Evolutionary conservation across 2,329 filamentous ascomycete species (phyloP).

Genomic region (Aspergillus fijiensis): DNA sequence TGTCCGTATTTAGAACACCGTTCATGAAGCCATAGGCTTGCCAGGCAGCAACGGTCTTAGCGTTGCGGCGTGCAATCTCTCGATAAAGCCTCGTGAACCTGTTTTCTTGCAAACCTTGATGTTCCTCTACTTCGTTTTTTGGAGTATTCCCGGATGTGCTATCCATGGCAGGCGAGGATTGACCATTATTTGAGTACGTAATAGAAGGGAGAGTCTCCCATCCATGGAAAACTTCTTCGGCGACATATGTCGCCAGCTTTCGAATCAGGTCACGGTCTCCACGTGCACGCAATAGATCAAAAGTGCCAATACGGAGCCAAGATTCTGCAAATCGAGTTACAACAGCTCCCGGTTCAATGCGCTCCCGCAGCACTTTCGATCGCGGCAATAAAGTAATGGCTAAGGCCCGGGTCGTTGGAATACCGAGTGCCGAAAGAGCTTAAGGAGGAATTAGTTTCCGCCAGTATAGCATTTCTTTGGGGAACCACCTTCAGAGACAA

Average conservation of each 20-base stretch:
- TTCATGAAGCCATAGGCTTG: slow-evolving; percentile 99
- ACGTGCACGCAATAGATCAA: slow-evolving; percentile 82
- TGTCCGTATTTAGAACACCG: slow-evolving; percentile 95
- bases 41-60: slow-evolving; percentile 85
- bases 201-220: slow-evolving; percentile 78
- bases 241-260: slow-evolving; percentile 75
- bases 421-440: slow-evolving; percentile 74
- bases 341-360: slow-evolving; percentile 84
- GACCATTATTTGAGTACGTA: slow-evolving; percentile 45
- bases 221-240: slow-evolving; percentile 81
- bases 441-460: slow-evolving; percentile 4
- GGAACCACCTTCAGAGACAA: slow-evolving; percentile 73
- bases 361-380: slow-evolving; percentile 72
- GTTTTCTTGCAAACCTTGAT: slow-evolving; percentile 71
- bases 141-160: slow-evolving; percentile 55
- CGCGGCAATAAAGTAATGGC: slow-evolving; percentile 76
- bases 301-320: slow-evolving; percentile 93
- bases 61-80: slow-evolving; percentile 82
- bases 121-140: slow-evolving; percentile 64
- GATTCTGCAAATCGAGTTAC: slow-evolving; percentile 87
- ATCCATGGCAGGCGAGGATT: slow-evolving; percentile 37
- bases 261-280: slow-evolving; percentile 75
- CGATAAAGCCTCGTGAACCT: slow-evolving; percentile 84
- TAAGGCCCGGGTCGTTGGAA: slow-evolving; percentile 83
- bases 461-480: no score